These are phyloP conservation scores for Pholiota adiposa DNA, from an alignment of 1,284 basidiomycete genomes.

Conservation along the genomic window DNA sequence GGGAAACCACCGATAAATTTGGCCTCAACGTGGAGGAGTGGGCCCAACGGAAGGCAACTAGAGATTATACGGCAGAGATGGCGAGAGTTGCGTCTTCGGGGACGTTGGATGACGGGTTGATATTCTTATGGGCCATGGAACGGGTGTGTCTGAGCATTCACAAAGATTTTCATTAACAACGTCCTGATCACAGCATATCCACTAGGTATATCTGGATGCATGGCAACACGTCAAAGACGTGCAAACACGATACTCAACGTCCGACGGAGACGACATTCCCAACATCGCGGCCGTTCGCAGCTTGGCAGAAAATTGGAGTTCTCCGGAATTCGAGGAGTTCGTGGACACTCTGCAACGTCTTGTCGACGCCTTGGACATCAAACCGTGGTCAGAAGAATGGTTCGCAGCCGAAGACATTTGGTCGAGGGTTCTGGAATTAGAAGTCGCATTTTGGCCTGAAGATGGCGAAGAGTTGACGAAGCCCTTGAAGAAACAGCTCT, in stretches of 20 bases:
- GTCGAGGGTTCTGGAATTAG: conserved; percentile 61
- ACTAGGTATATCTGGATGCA: conserved; percentile 62
- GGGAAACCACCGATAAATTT: conserved; percentile 48
- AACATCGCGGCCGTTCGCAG: conserved; percentile 43
- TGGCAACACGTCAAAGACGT: conserved; percentile 58
- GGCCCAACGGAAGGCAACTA: conserved; percentile 62
- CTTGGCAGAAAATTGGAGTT: conserved; percentile 72
- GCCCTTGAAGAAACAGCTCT: neutral
- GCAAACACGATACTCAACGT: conserved; percentile 19
- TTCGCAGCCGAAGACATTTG: conserved; percentile 56
- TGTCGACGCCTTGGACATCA: conserved; percentile 53
- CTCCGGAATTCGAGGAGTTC: conserved; percentile 61
- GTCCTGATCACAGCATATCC: neutral
- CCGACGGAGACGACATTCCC: conserved; percentile 10
- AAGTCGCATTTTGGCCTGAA: conserved; percentile 63
- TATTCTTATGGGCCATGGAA: conserved; percentile 83
- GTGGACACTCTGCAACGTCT: conserved; percentile 58
- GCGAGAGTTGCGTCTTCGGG: conserved; percentile 49
- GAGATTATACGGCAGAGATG: conserved; percentile 76
- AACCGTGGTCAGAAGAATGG: conserved; percentile 43
- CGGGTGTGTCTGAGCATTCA: conserved; percentile 45
- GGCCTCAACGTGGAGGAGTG: conserved; percentile 51
- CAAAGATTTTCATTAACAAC: neutral
- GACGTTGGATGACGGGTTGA: conserved; percentile 63
- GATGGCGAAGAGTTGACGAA: conserved; percentile 32